Evolutionary conservation across 2,329 filamentous ascomycete species (phyloP), one percentile per base, ranked within the genome.

Genomic region (Fusarium sacchari): DNA sequence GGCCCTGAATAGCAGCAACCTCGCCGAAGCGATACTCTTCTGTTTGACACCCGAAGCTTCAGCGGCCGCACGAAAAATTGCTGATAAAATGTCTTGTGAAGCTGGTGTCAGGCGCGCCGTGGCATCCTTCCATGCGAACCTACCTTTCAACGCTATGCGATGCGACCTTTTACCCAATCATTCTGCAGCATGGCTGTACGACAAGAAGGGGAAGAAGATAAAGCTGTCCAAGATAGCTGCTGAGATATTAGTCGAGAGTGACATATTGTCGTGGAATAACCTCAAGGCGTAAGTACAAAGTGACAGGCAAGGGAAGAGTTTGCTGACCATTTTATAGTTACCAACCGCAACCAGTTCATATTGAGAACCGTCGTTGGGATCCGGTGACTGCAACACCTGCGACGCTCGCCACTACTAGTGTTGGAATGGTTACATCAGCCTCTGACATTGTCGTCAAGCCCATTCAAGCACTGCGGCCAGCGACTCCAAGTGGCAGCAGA

Each of bases 81-180:
- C 73, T 1, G 30, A 55, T 1, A 67, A 57, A 20, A 77, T 77
- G 75, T 72, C 62, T 5, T 13, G 18, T 1, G 75, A 77, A 22
- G 67, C 60, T 0, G 76, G 74, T 2, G 74, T 77, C 3, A 28
- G 64, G 6, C 64, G 71, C 4, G 76, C 74, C 2, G 74, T 74
- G 17, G 64, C 64, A 5, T 78, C 69, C 8, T 78, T 78, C 37
- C 75, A 78, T 43, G 68, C 67, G 1, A 73, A 75, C 60, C 17
- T 75, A 4, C 75, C 76, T n/a, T 34, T 78, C 2, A 72, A 67
- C 28, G 50, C 61, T 0, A 69, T 77, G 42, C 64, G 53, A 22
- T 77, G 76, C 18, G 72, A 77, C 12, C 18, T 76, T 1, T 5
- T 77, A 7, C 36, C 44, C 0, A 61, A 74, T 6, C 40, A 39